Base-by-base conservation (phyloP, 768 basidiomycete species). In the Trichaptum fuscoviolaceum region DNA sequence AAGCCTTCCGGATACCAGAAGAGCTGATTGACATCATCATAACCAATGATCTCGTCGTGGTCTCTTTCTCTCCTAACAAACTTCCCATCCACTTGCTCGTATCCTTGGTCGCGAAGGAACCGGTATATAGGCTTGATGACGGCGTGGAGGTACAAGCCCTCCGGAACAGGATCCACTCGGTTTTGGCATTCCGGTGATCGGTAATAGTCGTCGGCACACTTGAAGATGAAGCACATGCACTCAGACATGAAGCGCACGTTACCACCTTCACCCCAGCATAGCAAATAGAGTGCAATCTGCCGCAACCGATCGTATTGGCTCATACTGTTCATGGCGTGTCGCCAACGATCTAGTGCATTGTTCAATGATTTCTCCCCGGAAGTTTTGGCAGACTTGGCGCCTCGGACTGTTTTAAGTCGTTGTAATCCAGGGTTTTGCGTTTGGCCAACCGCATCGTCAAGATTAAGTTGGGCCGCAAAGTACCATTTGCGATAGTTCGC, bases 401-500 rank as follows among this genome's bases (percentile, higher is more conserved):
- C 84, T 69, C 92, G 92, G 70, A 95, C 90, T 62, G 89, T 91
- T 74, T 90, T 91, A 62, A 96, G 86, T 23, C 95, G 91, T 67
- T 93, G 89, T 26, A 97, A 84, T 69, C 95, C 95, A 15, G 94
- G 93, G 77, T 98, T 97, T 74, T 96, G 92, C 9, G 90, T 87
- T 71, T 95, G 91, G 62, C 97, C 97, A 67, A 99, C 95, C 30
- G 96, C 96, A 73, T 99, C 97, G 80, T 99, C 97, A 66, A 99
- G 90, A 76, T 99, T 96, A 76, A 99, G 91, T 76, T 99, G 97
- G 15, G 96, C 95, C 42, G 97, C 97, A 76, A 99, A 99, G 76
- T 99, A 99, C 97, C 97, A 99, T 78, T 99, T 98, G 76, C 97
- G 92, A 77, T 99, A 99, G 81, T 99, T 99, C 71, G 97, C 97